These are phyloP conservation scores for Lasiosphaeris hirsuta DNA, from an alignment of 495 filamentous ascomycete genomes.

Conservation along the genomic window DNA sequence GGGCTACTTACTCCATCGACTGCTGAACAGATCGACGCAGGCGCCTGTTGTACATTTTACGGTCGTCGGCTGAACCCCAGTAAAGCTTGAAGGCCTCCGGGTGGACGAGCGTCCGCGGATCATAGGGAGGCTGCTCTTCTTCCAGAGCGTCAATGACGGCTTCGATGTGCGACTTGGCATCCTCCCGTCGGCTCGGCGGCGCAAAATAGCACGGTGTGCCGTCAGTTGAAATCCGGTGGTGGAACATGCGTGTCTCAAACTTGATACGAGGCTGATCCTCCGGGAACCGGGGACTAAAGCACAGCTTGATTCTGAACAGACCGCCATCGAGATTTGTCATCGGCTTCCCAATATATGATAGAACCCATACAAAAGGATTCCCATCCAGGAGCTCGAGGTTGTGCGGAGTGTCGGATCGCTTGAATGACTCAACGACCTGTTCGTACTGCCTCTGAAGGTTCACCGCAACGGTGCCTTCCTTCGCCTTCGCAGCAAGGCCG, in stretches of 20 bases:
- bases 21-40: slow-evolving; percentile 61
- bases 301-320: slow-evolving; percentile 75
- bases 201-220: slow-evolving; percentile 84
- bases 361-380: slow-evolving; percentile 66
- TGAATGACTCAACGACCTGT: slow-evolving; percentile 73
- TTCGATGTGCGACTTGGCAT: slow-evolving; percentile 79
- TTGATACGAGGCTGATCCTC: slow-evolving; percentile 85
- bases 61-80: slow-evolving; percentile 77
- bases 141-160: slow-evolving; percentile 80
- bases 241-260: slow-evolving; percentile 78
- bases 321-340: slow-evolving; percentile 95
- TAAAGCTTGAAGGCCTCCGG: slow-evolving; percentile 81
- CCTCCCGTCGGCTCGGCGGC: slow-evolving; percentile 57
- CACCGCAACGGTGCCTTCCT: slow-evolving; percentile 71
- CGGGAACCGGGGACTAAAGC: slow-evolving; percentile 84
- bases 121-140: slow-evolving; percentile 82
- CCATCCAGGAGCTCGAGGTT: slow-evolving; percentile 67
- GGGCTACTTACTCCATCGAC: slow-evolving; percentile 48
- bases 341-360: slow-evolving; percentile 84
- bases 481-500: slow-evolving; percentile 58
- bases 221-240: slow-evolving; percentile 77
- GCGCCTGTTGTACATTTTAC: slow-evolving; percentile 78
- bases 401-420: slow-evolving; percentile 63
- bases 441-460: slow-evolving; percentile 81
- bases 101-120: slow-evolving; percentile 85